Evolutionary conservation across 108 stramenopile species (phyloP).

Genomic region (Nitzschia inconspicua): DNA sequence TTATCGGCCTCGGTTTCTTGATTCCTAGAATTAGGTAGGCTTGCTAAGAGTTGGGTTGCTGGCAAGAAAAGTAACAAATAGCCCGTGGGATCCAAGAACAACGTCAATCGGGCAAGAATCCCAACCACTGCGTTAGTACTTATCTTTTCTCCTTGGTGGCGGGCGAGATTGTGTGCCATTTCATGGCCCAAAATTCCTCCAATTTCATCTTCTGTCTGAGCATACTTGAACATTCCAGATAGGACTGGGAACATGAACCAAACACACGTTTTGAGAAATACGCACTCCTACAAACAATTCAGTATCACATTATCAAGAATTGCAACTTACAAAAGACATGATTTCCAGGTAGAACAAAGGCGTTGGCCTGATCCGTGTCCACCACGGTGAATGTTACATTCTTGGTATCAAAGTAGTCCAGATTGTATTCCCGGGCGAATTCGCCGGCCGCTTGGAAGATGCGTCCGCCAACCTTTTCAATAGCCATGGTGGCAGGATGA

Average conservation of each 20-base stretch:
- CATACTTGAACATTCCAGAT: slow-evolving; percentile 73
- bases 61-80: slow-evolving; percentile 52
- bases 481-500: slow-evolving; percentile 67
- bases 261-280: not conserved
- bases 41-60: slow-evolving; percentile 47
- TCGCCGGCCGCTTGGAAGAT: slow-evolving; percentile 58
- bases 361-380: slow-evolving; percentile 72
- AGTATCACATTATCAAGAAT: not conserved
- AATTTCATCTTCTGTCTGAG: slow-evolving; percentile 77
- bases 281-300: not conserved
- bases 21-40: slow-evolving; percentile 70
- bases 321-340: slow-evolving; percentile 68
- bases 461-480: slow-evolving; percentile 65
- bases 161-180: slow-evolving; percentile 76
- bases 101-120: slow-evolving; percentile 41
- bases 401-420: not conserved
- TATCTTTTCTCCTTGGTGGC: slow-evolving; percentile 77
- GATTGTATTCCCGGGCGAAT: slow-evolving; percentile 12
- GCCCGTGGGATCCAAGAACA: slow-evolving; percentile 77
- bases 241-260: slow-evolving; percentile 21
- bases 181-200: slow-evolving; percentile 68
- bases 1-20: slow-evolving; percentile 81
- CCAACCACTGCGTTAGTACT: slow-evolving; percentile 47
- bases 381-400: slow-evolving; percentile 62
- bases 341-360: slow-evolving; percentile 82